Conservation (phyloP, 225 moss, liverwort and hornwort genomes). For the Straminergon stramineum region DNA sequence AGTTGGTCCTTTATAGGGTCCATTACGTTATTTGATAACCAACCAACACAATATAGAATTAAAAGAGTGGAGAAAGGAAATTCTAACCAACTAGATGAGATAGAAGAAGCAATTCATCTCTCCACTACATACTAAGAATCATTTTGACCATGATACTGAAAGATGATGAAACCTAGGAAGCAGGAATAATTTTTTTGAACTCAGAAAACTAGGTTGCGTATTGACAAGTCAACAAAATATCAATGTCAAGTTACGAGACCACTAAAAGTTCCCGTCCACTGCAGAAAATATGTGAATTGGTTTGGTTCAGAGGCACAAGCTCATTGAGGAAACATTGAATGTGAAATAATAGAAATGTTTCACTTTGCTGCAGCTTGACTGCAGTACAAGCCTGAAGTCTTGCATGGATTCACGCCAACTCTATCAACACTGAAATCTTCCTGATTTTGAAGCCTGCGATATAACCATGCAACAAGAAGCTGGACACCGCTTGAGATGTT, state of each 20-base stretch:
- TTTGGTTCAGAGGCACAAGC: neutral
- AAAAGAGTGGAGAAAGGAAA: neutral
- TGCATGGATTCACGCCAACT: neutral
- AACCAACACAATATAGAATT: neutral
- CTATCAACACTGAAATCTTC: neutral
- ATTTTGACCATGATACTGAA: neutral
- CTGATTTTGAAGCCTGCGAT: neutral
- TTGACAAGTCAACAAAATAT: neutral
- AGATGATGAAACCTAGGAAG: neutral
- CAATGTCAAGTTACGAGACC: neutral
- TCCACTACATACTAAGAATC: neutral
- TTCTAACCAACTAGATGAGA: neutral
- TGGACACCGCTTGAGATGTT: neutral
- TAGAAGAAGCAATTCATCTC: neutral
- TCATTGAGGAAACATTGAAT: neutral
- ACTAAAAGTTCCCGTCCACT: neutral
- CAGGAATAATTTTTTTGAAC: neutral
- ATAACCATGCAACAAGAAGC: neutral
- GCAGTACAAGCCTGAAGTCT: neutral
- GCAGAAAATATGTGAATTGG: neutral
- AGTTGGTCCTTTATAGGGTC: neutral
- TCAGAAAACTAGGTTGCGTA: neutral
- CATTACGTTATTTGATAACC: neutral
- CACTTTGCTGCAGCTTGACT: slow-evolving; percentile 2
- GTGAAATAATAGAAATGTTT: slow-evolving; percentile 1